These are phyloP conservation scores for Avena atlantica DNA, from an alignment of 176 grass and related monocot genomes.

Conservation along the genomic window DNA sequence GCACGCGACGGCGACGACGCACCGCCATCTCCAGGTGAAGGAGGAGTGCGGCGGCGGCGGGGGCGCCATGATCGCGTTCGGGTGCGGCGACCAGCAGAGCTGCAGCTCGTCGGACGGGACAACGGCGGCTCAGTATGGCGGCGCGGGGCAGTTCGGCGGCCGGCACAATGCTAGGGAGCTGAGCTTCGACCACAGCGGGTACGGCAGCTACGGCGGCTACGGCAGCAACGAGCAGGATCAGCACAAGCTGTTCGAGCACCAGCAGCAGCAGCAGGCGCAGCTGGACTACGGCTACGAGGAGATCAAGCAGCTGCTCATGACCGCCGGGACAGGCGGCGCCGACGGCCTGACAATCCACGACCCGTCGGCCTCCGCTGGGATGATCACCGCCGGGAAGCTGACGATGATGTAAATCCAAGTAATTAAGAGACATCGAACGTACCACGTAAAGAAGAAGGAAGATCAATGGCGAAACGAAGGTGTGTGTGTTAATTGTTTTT, in stretches of 20 bases:
- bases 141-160: not conserved
- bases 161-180: conserved; percentile 46
- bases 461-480: not conserved
- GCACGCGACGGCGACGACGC: not conserved
- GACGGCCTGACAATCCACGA: conserved; percentile 34
- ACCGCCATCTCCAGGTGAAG: conserved; percentile 46
- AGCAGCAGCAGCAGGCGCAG: conserved; percentile 43
- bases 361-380: not conserved
- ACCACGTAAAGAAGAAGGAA: not conserved
- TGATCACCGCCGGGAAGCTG: conserved; percentile 44
- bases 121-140: not conserved
- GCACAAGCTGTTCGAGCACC: conserved; percentile 33
- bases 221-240: conserved; percentile 40
- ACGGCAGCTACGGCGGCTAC: conserved; percentile 26
- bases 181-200: conserved; percentile 45
- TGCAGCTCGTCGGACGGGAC: conserved; percentile 62
- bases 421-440: not conserved
- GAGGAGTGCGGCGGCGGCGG: conserved; percentile 45
- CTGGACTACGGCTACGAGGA: conserved; percentile 85
- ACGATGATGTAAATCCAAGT: conserved; percentile 54
- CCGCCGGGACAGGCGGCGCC: not conserved
- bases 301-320: conserved; percentile 81
- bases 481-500: conserved; percentile 33
- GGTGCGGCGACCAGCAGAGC: conserved; percentile 68
- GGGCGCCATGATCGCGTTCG: conserved; percentile 75